These are phyloP conservation scores for Serendipita sp. DNA, from an alignment of 768 basidiomycete species.

Conservation along the genomic window DNA sequence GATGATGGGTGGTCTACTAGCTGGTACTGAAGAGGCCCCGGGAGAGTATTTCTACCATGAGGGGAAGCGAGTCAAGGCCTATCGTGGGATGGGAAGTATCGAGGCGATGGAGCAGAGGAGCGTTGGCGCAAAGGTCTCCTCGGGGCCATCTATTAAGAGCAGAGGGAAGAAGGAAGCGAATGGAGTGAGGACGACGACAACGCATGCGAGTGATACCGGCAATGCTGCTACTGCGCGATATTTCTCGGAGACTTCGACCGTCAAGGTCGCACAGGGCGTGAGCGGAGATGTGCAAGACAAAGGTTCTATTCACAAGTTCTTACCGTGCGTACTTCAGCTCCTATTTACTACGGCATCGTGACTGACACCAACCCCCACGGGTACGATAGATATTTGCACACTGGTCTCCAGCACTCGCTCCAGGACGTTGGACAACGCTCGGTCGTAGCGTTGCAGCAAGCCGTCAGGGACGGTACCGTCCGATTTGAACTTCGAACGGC, in stretches of 20 bases:
- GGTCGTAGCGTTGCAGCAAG: conserved; percentile 48
- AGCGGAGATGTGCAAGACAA: conserved; percentile 96
- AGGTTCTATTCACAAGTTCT: conserved; percentile 81
- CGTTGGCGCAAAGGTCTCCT: conserved; percentile 17
- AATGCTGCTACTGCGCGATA: conserved; percentile 95
- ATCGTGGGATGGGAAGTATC: conserved; percentile 95
- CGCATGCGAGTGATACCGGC: conserved; percentile 31
- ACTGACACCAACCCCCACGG: too few species aligned
- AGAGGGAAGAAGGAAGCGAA: conserved; percentile 12
- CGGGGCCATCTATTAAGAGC: conserved; percentile 7
- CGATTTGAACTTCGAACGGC: conserved; percentile 89
- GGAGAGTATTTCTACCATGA: conserved; percentile 99
- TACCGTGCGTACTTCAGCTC: conserved; percentile 33
- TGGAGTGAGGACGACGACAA: conserved; percentile 8
- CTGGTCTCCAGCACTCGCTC: conserved; percentile 80
- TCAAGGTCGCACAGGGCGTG: conserved; percentile 96
- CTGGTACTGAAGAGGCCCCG: conserved; percentile 92
- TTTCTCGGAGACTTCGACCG: conserved; percentile 80
- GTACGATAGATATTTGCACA: conserved; percentile 38
- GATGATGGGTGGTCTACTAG: conserved; percentile 96
- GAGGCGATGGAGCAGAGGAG: conserved; percentile 83
- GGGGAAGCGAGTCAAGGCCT: conserved; percentile 96
- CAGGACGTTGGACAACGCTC: conserved; percentile 80
- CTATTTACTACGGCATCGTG: too few species aligned
- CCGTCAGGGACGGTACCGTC: conserved; percentile 48